Base-by-base conservation (phyloP, 192 early-diverging fungal genomes). In the Pilaira anomala region DNA sequence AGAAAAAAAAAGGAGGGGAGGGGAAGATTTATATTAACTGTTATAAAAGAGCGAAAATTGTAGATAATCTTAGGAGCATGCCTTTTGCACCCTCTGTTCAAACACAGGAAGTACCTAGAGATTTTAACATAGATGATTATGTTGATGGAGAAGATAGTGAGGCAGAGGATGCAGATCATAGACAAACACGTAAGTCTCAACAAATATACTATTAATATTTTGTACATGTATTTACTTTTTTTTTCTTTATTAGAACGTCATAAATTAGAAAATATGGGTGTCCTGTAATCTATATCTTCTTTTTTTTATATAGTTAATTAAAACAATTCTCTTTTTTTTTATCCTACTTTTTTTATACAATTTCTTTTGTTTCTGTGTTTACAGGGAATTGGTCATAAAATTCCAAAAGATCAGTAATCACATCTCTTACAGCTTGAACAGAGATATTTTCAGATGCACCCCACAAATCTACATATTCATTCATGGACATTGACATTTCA, bases 11-110 rank as follows among this genome's bases (percentile, higher is more conserved):
- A n/a, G n/a, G n/a, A n/a, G n/a, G n/a, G n/a, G n/a, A n/a, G n/a
- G n/a, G n/a, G n/a, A n/a, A n/a, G n/a, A n/a, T n/a, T n/a, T n/a
- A n/a, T n/a, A n/a, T n/a, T n/a, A n/a, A n/a, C n/a, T n/a, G n/a
- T n/a, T 41, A 33, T 13, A 21, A 36, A 41, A 83, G 81, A 48
- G 67, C 75, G 16, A 75, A 77, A 30, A 80, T 86, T 39, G 75
- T 83, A 56, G 84, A 86, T 41, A 84, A 86, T 67, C 69, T 93
- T 74, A 69, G 84, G 30, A 69, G 84, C 46, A 77, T 92, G 67
- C 76, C 88, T 7, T 79, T 81, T 52, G 91, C 90, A 9, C 92
- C 92, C 0, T 87, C 85, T 29, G 93, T 95, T 9, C 91, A 93
- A 70, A 87, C 93, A 83, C 89, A 93, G 64, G 71, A 73, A 41